phyloP scores from a whole-genome alignment of 1,284 basidiomycete genomes.

The Takashimella tepidaria region DNA sequence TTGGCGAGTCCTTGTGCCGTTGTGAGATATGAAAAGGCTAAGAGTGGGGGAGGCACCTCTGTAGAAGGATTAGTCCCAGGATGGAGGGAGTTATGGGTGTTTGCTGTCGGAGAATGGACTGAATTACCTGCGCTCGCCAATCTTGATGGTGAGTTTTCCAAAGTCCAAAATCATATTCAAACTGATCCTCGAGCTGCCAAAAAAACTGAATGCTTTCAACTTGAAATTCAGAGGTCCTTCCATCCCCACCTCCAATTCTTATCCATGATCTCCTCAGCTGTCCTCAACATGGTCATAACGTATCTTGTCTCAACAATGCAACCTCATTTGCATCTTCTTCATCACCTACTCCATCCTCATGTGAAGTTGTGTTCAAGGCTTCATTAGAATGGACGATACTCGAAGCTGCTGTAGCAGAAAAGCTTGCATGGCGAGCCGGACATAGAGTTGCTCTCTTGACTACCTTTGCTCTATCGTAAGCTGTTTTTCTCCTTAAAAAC shows the following conservation, averaged over 20 bases:
- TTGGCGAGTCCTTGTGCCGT: not conserved
- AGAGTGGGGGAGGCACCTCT: not conserved
- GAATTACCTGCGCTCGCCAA: not conserved
- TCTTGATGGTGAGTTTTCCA: not conserved
- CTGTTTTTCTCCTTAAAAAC: not conserved
- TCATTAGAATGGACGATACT: conserved; percentile 7
- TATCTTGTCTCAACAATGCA: conserved; percentile 5
- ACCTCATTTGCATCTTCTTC: not conserved
- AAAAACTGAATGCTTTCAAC: too few species aligned
- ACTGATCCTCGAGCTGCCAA: too few species aligned
- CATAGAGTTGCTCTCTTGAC: conserved; percentile 8
- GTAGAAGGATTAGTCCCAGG: not conserved
- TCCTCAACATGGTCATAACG: conserved; percentile 8
- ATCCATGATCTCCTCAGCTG: conserved; percentile 11
- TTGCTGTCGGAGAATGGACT: not conserved
- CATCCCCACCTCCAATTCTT: conserved; percentile 7
- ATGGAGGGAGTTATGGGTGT: not conserved
- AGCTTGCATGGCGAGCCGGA: conserved; percentile 17
- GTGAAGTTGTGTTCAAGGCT: conserved; percentile 4
- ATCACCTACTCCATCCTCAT: not conserved
- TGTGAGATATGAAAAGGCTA: not conserved
- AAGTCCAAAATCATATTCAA: too few species aligned
- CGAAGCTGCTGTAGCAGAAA: conserved; percentile 16
- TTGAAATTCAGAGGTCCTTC: conserved; percentile 10
- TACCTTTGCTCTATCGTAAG: not conserved